Evolutionary conservation across 148 eudicot genomes (phyloP).

Genomic region (Tetragonia tetragonoides): DNA sequence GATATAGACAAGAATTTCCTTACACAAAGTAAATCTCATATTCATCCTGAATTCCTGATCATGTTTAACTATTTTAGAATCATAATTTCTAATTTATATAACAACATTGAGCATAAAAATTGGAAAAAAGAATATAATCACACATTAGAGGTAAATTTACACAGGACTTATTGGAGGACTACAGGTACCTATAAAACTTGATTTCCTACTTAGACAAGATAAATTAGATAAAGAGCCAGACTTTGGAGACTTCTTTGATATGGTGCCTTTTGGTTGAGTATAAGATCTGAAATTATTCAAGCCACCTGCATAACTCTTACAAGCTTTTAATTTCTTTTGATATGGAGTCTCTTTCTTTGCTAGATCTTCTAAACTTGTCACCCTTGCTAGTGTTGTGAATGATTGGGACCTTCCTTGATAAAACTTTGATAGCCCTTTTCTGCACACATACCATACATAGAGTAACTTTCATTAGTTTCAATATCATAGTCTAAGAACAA

Average conservation of each 20-base stretch:
- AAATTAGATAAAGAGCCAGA: conserved; percentile 32
- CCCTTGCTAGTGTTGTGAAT: conserved; percentile 69
- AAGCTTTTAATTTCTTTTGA: conserved; percentile 51
- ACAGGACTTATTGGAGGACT: conserved; percentile 39
- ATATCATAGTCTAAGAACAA: neutral
- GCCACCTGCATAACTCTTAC: conserved; percentile 62
- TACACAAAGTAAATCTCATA: no score
- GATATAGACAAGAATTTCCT: no score
- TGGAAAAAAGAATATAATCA: no score
- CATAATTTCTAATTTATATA: no score
- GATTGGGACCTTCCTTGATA: conserved; percentile 87
- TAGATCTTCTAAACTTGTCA: conserved; percentile 71
- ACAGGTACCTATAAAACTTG: conserved; percentile 35
- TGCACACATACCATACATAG: conserved; percentile 27
- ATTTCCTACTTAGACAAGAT: conserved; percentile 40
- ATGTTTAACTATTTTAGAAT: no score
- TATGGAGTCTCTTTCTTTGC: conserved; percentile 52
- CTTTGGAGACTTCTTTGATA: conserved; percentile 56
- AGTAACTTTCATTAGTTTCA: neutral
- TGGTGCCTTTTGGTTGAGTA: conserved; percentile 56
- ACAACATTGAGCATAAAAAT: neutral
- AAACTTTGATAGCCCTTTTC: conserved; percentile 78
- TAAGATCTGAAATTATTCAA: conserved; percentile 43
- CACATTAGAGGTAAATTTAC: no score
- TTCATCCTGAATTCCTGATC: no score